Conservation (phyloP, 306 rosid species). For the Prinsepia uniflora region DNA sequence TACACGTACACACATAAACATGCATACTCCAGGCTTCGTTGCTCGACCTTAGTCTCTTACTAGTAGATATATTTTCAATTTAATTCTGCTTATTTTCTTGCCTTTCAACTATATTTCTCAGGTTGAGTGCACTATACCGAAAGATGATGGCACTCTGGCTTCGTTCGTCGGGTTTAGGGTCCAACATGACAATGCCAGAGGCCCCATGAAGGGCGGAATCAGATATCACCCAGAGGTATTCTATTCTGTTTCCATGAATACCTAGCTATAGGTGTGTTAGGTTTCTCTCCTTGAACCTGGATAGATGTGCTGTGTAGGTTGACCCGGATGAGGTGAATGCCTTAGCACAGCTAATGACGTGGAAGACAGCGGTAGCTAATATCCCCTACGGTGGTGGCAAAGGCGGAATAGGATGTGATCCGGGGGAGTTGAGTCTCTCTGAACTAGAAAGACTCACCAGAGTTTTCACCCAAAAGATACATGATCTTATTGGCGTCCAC, state of each 20-base stretch:
- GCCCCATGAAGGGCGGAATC: constrained; percentile 99
- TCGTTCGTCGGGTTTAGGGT: constrained; percentile 87
- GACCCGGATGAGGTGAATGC: constrained; percentile 99
- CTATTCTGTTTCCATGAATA: no score
- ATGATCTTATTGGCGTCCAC: constrained; percentile 77
- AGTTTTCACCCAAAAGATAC: constrained; percentile 94
- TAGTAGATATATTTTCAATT: not conserved
- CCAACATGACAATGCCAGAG: constrained; percentile 99
- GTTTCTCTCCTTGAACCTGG: not conserved
- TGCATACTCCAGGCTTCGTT: no score
- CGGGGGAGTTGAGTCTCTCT: constrained; percentile 57
- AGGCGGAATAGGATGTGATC: constrained; percentile 94
- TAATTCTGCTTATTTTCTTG: not conserved
- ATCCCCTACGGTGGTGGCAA: constrained; percentile 97
- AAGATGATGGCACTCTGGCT: constrained; percentile 78
- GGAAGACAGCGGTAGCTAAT: constrained; percentile 98
- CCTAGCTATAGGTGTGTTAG: not conserved
- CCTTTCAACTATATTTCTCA: constrained; percentile 28
- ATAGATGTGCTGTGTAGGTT: constrained; percentile 39
- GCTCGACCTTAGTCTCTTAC: no score
- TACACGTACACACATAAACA: no score
- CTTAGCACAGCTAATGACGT: constrained; percentile 92
- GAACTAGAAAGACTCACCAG: constrained; percentile 89
- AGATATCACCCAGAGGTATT: constrained; percentile 97
- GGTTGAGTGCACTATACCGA: constrained; percentile 97